A percentile compares a stretch with the other conserved stretches of the same genome.
These are phyloP conservation scores for Somion occarium DNA, from an alignment of 1,284 basidiomycete species.

Conservation along the genomic window DNA sequence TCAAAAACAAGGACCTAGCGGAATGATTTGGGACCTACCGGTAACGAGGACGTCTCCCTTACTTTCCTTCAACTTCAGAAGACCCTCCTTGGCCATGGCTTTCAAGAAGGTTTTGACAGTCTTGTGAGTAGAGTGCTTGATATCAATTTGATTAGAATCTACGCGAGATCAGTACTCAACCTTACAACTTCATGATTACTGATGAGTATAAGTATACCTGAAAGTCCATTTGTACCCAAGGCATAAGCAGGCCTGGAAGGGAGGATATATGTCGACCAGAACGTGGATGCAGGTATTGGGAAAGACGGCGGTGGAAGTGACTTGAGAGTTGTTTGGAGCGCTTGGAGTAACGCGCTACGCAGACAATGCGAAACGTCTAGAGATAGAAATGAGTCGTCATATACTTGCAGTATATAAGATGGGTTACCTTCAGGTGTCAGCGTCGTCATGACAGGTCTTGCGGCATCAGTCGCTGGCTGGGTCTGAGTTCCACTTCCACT, in stretches of 20 bases:
- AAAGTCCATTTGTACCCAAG: constrained; percentile 27
- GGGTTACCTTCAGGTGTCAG: constrained; percentile 17
- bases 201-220: constrained; percentile 17
- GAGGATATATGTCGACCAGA: constrained; percentile 76
- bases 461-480: not conserved
- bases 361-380: constrained; percentile 65
- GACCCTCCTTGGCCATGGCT: constrained; percentile 60
- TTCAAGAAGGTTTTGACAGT: constrained; percentile 80
- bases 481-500: not conserved
- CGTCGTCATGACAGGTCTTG: not conserved
- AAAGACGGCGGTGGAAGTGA: constrained; percentile 50
- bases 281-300: constrained; percentile 70
- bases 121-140: constrained; percentile 74
- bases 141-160: constrained; percentile 41
- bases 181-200: no score
- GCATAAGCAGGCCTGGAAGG: constrained; percentile 66
- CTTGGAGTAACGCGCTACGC: constrained; percentile 67
- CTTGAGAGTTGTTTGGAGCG: constrained; percentile 46
- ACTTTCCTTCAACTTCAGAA: constrained; percentile 70
- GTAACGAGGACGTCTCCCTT: constrained; percentile 60
- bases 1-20: not conserved
- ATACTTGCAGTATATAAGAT: not conserved
- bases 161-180: no score
- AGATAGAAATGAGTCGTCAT: not conserved
- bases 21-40: constrained; percentile 15